Evolutionary conservation across 2,329 filamentous ascomycete species (phyloP), one percentile per base, ranked within the genome.

Genomic region (Fusarium sp.): DNA sequence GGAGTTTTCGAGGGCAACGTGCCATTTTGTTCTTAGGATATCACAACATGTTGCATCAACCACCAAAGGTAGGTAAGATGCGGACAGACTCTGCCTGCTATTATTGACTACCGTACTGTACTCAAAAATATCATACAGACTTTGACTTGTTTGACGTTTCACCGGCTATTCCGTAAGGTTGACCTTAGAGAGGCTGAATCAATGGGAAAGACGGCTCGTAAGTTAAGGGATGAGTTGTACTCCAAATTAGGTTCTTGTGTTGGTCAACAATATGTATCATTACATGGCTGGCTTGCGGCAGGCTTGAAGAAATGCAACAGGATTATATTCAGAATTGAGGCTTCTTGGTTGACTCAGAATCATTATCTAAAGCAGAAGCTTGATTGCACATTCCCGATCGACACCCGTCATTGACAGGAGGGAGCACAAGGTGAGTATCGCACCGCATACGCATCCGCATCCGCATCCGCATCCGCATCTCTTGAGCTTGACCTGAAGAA

Each of bases 11-110:
- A 64, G 42, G 40, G 51, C 42, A 60, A 44, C 28, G 64, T 50
- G 49, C 37, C 59, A 61, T 58, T 57, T 63, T 44, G 45, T 56
- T 55, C 41, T 41, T 33, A 68, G 57, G 34, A 54, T 55, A 56
- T 54, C 51, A 51, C 59, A 65, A 65, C 65, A 65, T 44, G 41
- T 56, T 58, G 54, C 62, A 64, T 67, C 50, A 53, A 63, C 50
- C 53, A 53, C 53, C 40, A 42, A 62, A 41, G 40, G 41, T 57
- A 65, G 40, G 41, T 57, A 65, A 51, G 49, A 41, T 46, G 57
- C 51, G 30, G 33, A 41, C 34, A n/a, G 40, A 47, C 36, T 45
- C 57, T 56, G 23, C 18, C 57, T 56, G 23, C 18, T 46, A 28
- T 18, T 20, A 46, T 33, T 13, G 28, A 33, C 30, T 15, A 23